These are phyloP conservation scores for Kodamaea restingae DNA, from an alignment of 805 yeast genomes.

Conservation along the genomic window DNA sequence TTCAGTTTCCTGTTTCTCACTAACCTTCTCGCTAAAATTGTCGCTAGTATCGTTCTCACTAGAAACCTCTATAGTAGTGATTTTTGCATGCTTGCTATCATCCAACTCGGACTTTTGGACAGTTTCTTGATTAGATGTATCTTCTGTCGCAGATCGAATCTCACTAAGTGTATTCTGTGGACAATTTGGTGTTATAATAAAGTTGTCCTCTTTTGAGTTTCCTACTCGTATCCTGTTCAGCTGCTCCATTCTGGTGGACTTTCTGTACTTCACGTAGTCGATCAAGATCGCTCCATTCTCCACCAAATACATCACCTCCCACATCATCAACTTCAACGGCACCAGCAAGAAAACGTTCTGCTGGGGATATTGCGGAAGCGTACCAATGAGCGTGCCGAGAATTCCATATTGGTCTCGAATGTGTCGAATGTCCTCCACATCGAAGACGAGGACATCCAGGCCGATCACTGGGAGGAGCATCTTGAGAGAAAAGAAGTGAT, in stretches of 20 bases:
- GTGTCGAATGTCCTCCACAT: constrained; percentile 46
- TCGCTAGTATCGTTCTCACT: too few relatives aligned
- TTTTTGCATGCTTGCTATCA: background rate
- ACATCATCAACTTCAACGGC: constrained; percentile 69
- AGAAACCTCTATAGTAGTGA: too few relatives aligned
- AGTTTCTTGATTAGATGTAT: background rate
- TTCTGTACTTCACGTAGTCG: constrained; percentile 28
- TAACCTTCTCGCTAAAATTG: too few relatives aligned
- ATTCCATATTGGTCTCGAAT: constrained; percentile 58
- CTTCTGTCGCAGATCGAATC: background rate
- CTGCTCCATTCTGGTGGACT: background rate
- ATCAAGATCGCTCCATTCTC: constrained; percentile 42
- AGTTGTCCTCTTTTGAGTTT: background rate
- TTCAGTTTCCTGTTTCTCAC: too few relatives aligned
- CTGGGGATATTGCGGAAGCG: constrained; percentile 87
- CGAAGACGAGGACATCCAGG: constrained; percentile 52
- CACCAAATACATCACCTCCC: constrained; percentile 70
- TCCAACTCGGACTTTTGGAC: background rate
- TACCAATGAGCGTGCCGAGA: constrained; percentile 76
- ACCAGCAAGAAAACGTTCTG: constrained; percentile 84
- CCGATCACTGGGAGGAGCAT: constrained; percentile 19
- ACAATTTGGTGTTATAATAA: background rate
- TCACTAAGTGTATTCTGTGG: too few relatives aligned
- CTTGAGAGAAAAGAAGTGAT: too few relatives aligned
- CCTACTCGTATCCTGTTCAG: background rate